Base-by-base conservation (phyloP, 2,329 filamentous ascomycete species). In the Colletotrichum caudatum region DNA sequence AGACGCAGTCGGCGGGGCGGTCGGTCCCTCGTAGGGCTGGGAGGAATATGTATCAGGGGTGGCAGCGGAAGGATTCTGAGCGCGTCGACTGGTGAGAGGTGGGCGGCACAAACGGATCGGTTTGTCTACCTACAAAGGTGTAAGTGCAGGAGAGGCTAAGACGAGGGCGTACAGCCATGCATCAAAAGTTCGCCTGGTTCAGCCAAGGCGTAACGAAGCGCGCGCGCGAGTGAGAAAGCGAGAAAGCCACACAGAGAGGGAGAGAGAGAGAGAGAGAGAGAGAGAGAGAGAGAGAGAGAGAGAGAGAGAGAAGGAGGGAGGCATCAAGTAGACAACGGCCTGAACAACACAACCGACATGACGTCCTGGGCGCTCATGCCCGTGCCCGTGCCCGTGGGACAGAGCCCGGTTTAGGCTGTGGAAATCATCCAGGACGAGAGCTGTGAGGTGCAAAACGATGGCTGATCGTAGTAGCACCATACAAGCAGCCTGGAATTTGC, bases 31-130 rank as follows among this genome's bases (percentile, higher is more conserved):
- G 66, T 72, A 72, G 69, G 69, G 69, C 69, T 72, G 69, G 69
- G 46, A 66, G 69, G 65, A 72, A 66, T 16, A 57, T 44, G 62
- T 16, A 57, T 44, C 48, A 48, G 61, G 65, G 66, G 56, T 66
- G 70, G 70, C 61, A 71, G 70, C 70, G 70, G 66, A 71, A 72
- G 70, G 70, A 72, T 72, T 64, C 59, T 60, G 50, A 63, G 69
- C 64, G 46, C 59, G 39, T 54, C 23, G 58, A 26, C 69, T 64
- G 61, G 33, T 72, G 54, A 23, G 14, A 37, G 35, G 33, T 54
- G 29, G 48, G 41, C 37, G 50, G 35, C n/a, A 59, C 57, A 46
- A 35, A 29, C 44, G 8, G 35, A 16, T 29, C 14, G 46, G 33
- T 41, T 37, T 33, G 48, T 20, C 46, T 51, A 14, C 29, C 46